Conservation (phyloP, 805 yeast genomes). For the Phaffomyces thermotolerans region DNA sequence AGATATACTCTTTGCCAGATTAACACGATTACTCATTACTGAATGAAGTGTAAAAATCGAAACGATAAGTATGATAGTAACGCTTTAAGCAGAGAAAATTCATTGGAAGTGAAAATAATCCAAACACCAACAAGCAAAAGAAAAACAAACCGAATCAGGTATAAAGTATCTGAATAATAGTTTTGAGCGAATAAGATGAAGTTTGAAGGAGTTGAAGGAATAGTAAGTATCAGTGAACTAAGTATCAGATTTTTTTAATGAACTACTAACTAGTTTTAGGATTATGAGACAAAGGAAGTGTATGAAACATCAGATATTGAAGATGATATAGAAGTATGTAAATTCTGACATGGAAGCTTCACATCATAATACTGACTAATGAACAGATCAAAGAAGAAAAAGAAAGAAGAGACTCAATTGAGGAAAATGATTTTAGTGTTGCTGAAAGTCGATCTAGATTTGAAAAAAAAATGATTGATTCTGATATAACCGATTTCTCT, state of each 20-base stretch:
- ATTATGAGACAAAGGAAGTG: constrained; percentile 27
- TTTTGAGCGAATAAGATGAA: constrained; percentile 5
- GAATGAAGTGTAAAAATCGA: background rate
- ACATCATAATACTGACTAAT: background rate
- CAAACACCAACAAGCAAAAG: background rate
- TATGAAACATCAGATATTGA: constrained; percentile 37
- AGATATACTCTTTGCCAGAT: background rate
- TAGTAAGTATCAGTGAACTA: constrained; percentile 7
- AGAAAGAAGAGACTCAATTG: constrained; percentile 20
- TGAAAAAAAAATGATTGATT: constrained; percentile 22
- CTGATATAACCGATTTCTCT: constrained; percentile 19
- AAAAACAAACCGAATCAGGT: background rate
- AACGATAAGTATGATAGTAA: background rate
- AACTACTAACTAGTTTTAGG: constrained; percentile 9
- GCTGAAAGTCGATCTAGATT: constrained; percentile 21
- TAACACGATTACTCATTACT: background rate
- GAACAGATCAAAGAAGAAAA: background rate
- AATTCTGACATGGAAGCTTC: background rate
- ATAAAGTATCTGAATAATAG: too few relatives aligned
- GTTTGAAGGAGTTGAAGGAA: constrained; percentile 16
- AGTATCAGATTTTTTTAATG: background rate
- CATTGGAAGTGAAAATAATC: background rate
- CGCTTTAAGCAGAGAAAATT: too few relatives aligned
- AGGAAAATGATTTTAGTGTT: constrained; percentile 11
- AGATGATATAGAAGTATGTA: constrained; percentile 31